Conservation (phyloP, 2,329 filamentous ascomycete species). For the Diaporthe capsici region DNA sequence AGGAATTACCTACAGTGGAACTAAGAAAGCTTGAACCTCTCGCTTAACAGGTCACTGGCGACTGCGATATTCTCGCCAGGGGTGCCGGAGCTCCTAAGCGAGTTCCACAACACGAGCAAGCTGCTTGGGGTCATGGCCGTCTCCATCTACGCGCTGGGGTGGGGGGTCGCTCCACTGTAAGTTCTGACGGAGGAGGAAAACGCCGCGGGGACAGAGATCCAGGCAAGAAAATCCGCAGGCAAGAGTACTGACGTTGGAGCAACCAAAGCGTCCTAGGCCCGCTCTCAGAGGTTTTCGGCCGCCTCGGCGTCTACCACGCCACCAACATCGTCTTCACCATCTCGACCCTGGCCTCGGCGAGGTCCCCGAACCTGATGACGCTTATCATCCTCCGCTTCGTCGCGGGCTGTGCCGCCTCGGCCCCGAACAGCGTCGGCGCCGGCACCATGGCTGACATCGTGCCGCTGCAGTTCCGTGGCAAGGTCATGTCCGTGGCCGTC, state of each 20-base stretch:
- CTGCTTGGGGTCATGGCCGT: conserved; percentile 75
- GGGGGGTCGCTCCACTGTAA: conserved; percentile 68
- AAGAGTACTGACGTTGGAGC: neutral
- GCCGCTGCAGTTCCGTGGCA: conserved; percentile 51
- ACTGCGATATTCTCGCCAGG: conserved; percentile 75
- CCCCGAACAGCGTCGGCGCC: conserved; percentile 66
- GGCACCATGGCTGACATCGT: conserved; percentile 61
- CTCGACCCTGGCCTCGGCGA: conserved; percentile 55
- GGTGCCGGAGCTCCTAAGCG: conserved; percentile 72
- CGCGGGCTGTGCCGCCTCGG: conserved; percentile 65
- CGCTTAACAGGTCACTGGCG: neutral
- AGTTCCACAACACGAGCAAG: conserved; percentile 68
- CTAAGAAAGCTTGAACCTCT: conserved; percentile 4
- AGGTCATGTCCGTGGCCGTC: conserved; percentile 68
- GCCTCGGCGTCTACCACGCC: conserved; percentile 57
- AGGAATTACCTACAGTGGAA: neutral
- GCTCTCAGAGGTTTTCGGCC: conserved; percentile 65
- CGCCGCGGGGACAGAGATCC: neutral
- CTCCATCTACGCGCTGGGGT: conserved; percentile 76
- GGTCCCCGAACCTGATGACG: conserved; percentile 55
- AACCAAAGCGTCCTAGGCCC: conserved; percentile 41
- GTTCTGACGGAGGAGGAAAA: neutral
- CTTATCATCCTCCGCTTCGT: conserved; percentile 65
- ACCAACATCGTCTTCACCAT: conserved; percentile 56
- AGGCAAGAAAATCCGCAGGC: too few relatives aligned